These are phyloP conservation scores for Ilyonectria sp. DNA, from an alignment of 2,329 filamentous ascomycete species.

Conservation along the genomic window DNA sequence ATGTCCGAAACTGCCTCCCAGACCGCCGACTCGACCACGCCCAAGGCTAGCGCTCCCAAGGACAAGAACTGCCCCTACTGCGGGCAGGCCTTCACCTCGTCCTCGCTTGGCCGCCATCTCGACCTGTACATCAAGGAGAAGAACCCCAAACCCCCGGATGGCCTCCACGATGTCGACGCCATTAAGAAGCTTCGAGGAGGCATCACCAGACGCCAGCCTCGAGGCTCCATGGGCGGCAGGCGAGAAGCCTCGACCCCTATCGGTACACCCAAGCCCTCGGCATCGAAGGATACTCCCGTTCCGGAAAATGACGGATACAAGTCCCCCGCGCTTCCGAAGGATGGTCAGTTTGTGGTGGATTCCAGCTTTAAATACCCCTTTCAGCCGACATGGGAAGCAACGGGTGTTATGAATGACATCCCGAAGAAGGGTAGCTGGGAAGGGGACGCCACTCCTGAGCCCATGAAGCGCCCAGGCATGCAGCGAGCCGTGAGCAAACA, in stretches of 20 bases:
- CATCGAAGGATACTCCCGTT: conserved; percentile 56
- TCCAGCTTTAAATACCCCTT: conserved; percentile 64
- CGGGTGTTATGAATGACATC: conserved; percentile 84
- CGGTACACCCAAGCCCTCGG: conserved; percentile 62
- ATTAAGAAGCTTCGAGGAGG: conserved; percentile 86
- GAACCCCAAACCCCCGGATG: conserved; percentile 90
- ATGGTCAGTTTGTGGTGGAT: conserved; percentile 60
- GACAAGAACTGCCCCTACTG: conserved; percentile 93
- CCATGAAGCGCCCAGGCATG: conserved; percentile 53
- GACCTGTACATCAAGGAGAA: conserved; percentile 95
- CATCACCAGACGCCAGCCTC: conserved; percentile 89
- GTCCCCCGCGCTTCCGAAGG: conserved; percentile 59
- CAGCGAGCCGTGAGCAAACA: conserved; percentile 66
- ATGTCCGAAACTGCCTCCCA: conserved; percentile 54
- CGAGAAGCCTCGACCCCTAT: conserved; percentile 72
- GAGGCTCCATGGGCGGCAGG: conserved; percentile 73
- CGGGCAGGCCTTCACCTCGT: conserved; percentile 91
- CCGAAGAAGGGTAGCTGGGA: conserved; percentile 59
- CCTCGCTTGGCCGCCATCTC: conserved; percentile 91
- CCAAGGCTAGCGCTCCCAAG: conserved; percentile 71
- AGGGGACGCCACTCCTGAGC: conserved; percentile 54
- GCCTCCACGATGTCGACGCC: conserved; percentile 90
- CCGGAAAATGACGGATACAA: conserved; percentile 57
- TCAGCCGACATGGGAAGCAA: conserved; percentile 80
- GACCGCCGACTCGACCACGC: conserved; percentile 56